A percentile compares a stretch with the other conserved stretches of the same genome.
Evolutionary conservation across 2,329 filamentous ascomycete genomes (phyloP).

Genomic region (Phialophora expanda): DNA sequence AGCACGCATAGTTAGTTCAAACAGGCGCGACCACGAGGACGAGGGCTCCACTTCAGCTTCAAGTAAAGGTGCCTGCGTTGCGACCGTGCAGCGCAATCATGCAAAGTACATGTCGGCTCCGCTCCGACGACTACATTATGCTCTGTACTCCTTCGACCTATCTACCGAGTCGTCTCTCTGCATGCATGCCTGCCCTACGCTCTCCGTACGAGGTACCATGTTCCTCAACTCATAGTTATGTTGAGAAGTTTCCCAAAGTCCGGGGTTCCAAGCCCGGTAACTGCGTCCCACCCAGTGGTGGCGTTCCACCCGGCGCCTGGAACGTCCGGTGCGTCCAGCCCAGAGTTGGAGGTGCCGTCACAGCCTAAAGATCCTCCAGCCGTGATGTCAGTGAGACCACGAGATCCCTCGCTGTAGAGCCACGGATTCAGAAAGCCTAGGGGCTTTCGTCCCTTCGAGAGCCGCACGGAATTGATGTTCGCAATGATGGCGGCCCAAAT

Average conservation of each 20-base stretch:
- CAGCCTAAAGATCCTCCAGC: slow-evolving; percentile 42
- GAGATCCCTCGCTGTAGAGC: slow-evolving; percentile 28
- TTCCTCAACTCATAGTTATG: not conserved
- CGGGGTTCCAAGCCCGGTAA: slow-evolving; percentile 41
- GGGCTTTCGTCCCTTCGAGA: slow-evolving; percentile 48
- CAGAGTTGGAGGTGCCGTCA: slow-evolving; percentile 43
- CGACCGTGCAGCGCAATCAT: not conserved
- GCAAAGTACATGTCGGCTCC: too few relatives aligned
- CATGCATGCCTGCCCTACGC: too few relatives aligned
- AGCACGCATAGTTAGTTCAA: too few relatives aligned
- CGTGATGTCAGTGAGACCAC: slow-evolving; percentile 41
- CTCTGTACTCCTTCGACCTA: too few relatives aligned
- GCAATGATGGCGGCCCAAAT: slow-evolving; percentile 67
- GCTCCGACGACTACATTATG: too few relatives aligned
- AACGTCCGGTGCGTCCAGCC: slow-evolving; percentile 44
- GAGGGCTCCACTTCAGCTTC: not conserved
- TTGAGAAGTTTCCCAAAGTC: slow-evolving; percentile 31
- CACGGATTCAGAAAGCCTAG: slow-evolving; percentile 35
- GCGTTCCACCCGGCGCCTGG: slow-evolving; percentile 59
- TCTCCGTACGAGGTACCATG: too few relatives aligned
- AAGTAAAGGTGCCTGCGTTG: slow-evolving; percentile 37
- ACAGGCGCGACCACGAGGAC: too few relatives aligned
- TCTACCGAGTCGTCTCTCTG: not conserved
- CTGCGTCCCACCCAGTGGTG: slow-evolving; percentile 47
- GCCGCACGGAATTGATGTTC: slow-evolving; percentile 67